Evolutionary conservation across 23 red algal species (phyloP).

Genomic region (Cyanidioschyzon merolae): DNA sequence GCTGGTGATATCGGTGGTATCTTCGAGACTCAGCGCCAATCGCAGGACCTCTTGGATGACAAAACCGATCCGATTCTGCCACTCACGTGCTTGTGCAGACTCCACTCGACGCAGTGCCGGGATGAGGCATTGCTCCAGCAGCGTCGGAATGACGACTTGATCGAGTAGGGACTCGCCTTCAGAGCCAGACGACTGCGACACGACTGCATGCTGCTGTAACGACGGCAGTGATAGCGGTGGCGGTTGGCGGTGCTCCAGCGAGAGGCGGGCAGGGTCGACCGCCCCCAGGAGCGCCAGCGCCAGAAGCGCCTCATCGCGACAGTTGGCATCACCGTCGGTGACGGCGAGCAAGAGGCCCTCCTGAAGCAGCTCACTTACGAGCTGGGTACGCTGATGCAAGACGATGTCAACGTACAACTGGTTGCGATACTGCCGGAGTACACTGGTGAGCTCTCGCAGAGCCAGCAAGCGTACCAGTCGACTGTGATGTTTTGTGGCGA

Average conservation of each 20-base stretch:
- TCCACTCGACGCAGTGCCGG: slow-evolving; percentile 44
- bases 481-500: neutral
- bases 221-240: neutral
- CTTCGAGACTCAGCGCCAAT: neutral
- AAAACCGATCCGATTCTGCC: slow-evolving; percentile 47
- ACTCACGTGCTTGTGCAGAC: slow-evolving; percentile 3
- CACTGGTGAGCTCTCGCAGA: neutral
- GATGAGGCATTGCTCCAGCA: slow-evolving; percentile 60
- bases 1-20: neutral
- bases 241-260: neutral
- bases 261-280: slow-evolving; percentile 40
- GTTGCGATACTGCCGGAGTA: neutral
- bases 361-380: neutral
- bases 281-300: slow-evolving; percentile 66
- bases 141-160: slow-evolving; percentile 24
- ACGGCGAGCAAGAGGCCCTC: neutral
- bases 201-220: neutral
- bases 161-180: neutral
- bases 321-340: slow-evolving; percentile 23
- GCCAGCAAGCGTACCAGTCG: slow-evolving; percentile 5
- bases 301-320: slow-evolving; percentile 27
- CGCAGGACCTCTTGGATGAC: slow-evolving; percentile 85
- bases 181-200: neutral
- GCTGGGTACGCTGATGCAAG: neutral
- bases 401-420: neutral